Base-by-base conservation (phyloP, 1,284 basidiomycete genomes). In the Fomitopsis schrenkii region DNA sequence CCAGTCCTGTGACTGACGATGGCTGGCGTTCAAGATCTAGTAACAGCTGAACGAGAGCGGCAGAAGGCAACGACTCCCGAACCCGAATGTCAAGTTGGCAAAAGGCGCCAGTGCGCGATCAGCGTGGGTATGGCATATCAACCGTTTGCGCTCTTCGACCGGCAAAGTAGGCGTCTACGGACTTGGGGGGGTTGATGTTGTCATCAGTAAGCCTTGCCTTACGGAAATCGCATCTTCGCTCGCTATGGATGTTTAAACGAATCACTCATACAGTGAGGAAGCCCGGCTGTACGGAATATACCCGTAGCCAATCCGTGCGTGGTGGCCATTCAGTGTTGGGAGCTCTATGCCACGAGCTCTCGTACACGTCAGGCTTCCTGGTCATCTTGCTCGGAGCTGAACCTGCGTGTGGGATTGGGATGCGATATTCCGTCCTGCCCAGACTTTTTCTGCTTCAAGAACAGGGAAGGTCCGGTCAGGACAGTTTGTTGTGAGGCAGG, bases 21-120 rank as follows among this genome's bases (percentile, higher is more conserved):
- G 72, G 72, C 67, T 73, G n/a, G 71, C 72, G 40, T 73, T 71
- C 67, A 71, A 72, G 55, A 63, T 74, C 60, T 71, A 72, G 72
- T 73, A 72, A 59, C 70, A 70, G 46, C 71, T 69, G 30, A 64
- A 69, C 57, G 72, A 72, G 60, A 71, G 70, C 28, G 72, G 71
- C 1, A 59, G 66, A 48, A 63, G 67, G 54, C 66, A 60, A 30
- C 68, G 69, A 57, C 67, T 73, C 30, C 70, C 64, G 12, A 69
- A 69, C 58, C 72, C 72, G 30, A 68, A 70, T 61, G 69, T 72
- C 62, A 68, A 66, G 28, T 71, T 71, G 12, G 72, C 66, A 30
- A 71, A 73, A 59, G 70, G 70, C 61, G 73, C 30, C 30, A 15
- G 38, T 40, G 64, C 44, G 67, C 69, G 15, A 63, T 62, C 10